Evolutionary conservation across 352 stramenopile genomes (phyloP).

Genomic region (Pseudoperonospora humuli): DNA sequence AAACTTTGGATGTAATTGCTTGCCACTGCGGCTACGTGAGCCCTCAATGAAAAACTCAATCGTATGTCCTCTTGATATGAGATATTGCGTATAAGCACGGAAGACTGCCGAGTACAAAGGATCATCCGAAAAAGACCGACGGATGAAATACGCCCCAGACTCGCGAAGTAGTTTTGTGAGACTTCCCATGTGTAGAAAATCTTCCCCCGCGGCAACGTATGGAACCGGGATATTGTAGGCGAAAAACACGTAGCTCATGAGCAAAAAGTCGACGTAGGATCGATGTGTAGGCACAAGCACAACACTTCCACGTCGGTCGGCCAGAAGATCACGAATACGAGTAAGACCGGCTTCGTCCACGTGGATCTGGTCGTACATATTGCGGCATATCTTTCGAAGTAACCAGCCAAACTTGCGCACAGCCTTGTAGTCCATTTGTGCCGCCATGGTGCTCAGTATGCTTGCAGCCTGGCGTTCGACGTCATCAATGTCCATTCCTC

Average conservation of each 20-base stretch:
- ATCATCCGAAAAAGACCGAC: slow-evolving; percentile 58
- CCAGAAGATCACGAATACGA: slow-evolving; percentile 54
- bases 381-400: slow-evolving; percentile 72
- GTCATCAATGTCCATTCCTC: slow-evolving; percentile 32
- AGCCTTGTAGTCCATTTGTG: slow-evolving; percentile 65
- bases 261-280: slow-evolving; percentile 80
- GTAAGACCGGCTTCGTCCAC: slow-evolving; percentile 75
- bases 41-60: slow-evolving; percentile 86
- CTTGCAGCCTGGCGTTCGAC: slow-evolving; percentile 45
- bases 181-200: slow-evolving; percentile 71
- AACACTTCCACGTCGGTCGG: slow-evolving; percentile 41
- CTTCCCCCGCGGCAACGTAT: slow-evolving; percentile 71
- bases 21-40: slow-evolving; percentile 73
- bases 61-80: slow-evolving; percentile 65
- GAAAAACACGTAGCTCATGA: slow-evolving; percentile 85
- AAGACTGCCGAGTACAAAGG: slow-evolving; percentile 71
- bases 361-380: slow-evolving; percentile 84
- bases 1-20: slow-evolving; percentile 78
- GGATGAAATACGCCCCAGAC: slow-evolving; percentile 76
- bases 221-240: slow-evolving; percentile 83
- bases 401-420: slow-evolving; percentile 75
- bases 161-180: slow-evolving; percentile 58
- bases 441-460: slow-evolving; percentile 73
- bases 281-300: slow-evolving; percentile 82
- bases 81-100: slow-evolving; percentile 74